Evolutionary conservation across 148 eudicot species (phyloP).

Genomic region (Vaccinium vitisidaea): DNA sequence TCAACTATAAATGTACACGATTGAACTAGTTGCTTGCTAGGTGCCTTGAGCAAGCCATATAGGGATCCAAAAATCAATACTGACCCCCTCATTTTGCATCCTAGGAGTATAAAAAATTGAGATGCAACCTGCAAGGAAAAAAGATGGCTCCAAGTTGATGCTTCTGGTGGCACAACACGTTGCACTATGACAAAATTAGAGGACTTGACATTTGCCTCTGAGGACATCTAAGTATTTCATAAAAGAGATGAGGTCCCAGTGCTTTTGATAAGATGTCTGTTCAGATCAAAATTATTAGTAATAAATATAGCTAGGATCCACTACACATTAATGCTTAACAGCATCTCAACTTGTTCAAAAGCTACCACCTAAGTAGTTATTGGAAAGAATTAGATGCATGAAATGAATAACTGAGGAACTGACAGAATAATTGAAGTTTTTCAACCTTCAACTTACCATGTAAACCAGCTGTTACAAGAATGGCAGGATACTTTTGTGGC

Average conservation of each 20-base stretch:
- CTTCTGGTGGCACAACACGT: background rate
- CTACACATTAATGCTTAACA: background rate
- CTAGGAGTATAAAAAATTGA: background rate
- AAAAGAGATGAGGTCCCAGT: background rate
- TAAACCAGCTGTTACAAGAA: slow-evolving; percentile 83
- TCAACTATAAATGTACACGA: background rate
- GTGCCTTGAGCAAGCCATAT: background rate
- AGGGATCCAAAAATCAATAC: background rate
- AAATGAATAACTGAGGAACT: background rate
- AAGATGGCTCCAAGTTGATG: background rate
- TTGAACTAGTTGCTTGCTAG: background rate
- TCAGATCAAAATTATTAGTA: background rate
- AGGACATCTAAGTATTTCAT: background rate
- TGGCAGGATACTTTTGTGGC: slow-evolving; percentile 72
- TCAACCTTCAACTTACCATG: slow-evolving; percentile 50
- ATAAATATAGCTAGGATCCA: background rate
- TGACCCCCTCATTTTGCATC: background rate
- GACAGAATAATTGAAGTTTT: background rate
- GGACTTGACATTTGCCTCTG: background rate
- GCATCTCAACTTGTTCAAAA: background rate
- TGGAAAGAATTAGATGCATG: background rate
- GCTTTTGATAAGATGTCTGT: background rate
- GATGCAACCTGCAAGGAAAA: background rate
- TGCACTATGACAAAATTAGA: background rate
- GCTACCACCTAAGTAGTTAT: background rate